phyloP scores from a whole-genome alignment of 129 eudicot genomes.

The Centrapalus pauciflorus region DNA sequence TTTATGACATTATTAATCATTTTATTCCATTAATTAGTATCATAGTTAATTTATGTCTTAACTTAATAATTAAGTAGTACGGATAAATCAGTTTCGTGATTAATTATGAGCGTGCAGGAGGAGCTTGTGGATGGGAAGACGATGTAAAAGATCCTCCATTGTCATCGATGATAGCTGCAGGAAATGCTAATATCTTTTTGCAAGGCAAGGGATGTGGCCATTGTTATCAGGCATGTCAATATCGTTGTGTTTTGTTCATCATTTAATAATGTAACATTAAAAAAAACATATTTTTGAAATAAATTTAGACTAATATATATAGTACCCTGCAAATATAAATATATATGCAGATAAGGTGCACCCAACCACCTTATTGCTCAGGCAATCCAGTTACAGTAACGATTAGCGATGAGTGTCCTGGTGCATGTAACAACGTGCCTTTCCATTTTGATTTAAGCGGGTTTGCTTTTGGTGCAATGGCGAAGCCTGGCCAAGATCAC shows the following conservation, averaged over 20 bases:
- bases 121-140: constrained; percentile 36
- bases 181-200: constrained; percentile 24
- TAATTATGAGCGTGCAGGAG: constrained; percentile 1
- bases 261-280: no score
- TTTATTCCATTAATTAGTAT: neutral
- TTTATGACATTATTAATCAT: neutral
- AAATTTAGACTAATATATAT: no score
- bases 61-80: neutral
- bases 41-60: no score
- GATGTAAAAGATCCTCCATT: constrained; percentile 25
- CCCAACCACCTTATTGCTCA: constrained; percentile 16
- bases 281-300: no score
- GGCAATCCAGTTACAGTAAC: constrained; percentile 19
- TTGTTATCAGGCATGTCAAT: constrained; percentile 21
- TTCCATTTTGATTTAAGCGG: constrained; percentile 35
- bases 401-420: constrained; percentile 29
- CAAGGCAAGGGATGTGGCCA: constrained; percentile 38
- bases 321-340: no score
- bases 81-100: neutral
- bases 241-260: no score
- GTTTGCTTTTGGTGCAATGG: constrained; percentile 33
- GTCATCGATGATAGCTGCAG: constrained; percentile 30
- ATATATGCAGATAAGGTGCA: constrained; percentile 16
- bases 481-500: constrained; percentile 7
- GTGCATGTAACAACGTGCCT: constrained; percentile 20